Evolutionary conservation across 208 protist genomes (phyloP), one percentile per base, ranked within the genome.

Genomic region (Leishmania turanica): DNA sequence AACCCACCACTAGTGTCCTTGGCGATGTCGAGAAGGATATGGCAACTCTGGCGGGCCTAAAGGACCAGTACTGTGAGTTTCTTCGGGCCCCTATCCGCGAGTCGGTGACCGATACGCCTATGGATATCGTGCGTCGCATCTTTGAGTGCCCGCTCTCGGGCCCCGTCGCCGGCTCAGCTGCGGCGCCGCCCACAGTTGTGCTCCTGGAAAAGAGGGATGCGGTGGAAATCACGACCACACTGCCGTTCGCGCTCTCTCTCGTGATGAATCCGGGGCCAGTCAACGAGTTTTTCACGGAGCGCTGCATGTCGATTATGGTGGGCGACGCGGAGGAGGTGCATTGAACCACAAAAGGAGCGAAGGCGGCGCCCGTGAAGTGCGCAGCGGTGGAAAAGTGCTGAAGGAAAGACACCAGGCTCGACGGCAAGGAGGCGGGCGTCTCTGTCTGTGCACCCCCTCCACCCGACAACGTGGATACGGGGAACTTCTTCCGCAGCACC

Each of bases 201-300:
- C 37, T 92, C 17, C 58, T 95, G 65, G 40, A 54, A n/a, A 90
- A 82, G 78, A 71, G 75, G 9, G 82, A 93, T 42, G 86, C 92
- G 37, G 73, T 96, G 45, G 93, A 98, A 60, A 96, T 98, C 45
- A 98, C 93, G 1, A 95, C 90, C 24, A 88, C 92, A 51, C 84
- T 98, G n/a, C 95, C 95, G 0, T 98, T 96, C 86, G 92, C 91
- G 42, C 80, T 98, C 40, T 95, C 95, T 31, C 89, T 98, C 7
- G 91, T 92, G 34, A 79, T 96, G 62, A 79, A 89, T 58, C 91
- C 91, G 34, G 95, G 95, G 0, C 93, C 92, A 1, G 90, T 95
- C 47, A 96, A 96, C 78, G 89, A 92, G 66, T 84, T 91, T 64
- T 96, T 98, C 80, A 93, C 90, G 3, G 93, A 96, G 66, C 64